Percentiles rank a stretch among this genome's conserved stretches.
Conservation (phyloP, 345 rosid species). For the Ceriops tagal region DNA sequence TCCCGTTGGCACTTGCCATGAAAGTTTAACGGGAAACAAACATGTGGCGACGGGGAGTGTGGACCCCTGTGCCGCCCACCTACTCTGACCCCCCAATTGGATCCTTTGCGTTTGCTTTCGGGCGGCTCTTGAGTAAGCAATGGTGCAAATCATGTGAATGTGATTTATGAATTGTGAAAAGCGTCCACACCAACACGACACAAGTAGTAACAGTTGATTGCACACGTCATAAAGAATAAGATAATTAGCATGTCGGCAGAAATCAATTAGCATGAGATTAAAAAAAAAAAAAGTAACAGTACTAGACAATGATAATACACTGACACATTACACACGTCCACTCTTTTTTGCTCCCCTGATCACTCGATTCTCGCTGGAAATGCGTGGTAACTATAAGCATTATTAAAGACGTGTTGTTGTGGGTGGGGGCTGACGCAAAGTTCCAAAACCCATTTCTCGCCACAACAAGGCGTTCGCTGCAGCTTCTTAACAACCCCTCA, state of each 20-base stretch:
- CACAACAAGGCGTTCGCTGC: slow-evolving; percentile 4
- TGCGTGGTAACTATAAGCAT: not conserved
- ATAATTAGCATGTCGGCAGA: no score
- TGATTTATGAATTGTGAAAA: slow-evolving; percentile 13
- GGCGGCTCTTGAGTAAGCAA: slow-evolving; percentile 9
- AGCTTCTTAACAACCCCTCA: slow-evolving; percentile 29
- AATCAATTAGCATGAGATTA: no score
- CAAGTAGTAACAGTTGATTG: not conserved
- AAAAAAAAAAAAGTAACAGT: no score
- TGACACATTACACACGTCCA: not conserved
- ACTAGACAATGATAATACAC: not conserved
- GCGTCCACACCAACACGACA: not conserved
- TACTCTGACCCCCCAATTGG: slow-evolving; percentile 10
- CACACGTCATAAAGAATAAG: no score
- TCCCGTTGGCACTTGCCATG: not conserved
- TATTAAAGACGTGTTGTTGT: not conserved
- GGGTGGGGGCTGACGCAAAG: slow-evolving; percentile 9
- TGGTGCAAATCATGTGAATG: slow-evolving; percentile 26
- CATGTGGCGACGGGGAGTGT: not conserved
- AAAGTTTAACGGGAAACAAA: slow-evolving; percentile 12
- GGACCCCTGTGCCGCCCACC: slow-evolving; percentile 42
- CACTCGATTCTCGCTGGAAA: slow-evolving; percentile 12
- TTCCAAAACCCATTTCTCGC: slow-evolving; percentile 26
- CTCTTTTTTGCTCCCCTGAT: not conserved
- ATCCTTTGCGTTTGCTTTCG: not conserved